phyloP scores from a whole-genome alignment of 495 filamentous ascomycete species.

The Aspergillus haitiensis region DNA sequence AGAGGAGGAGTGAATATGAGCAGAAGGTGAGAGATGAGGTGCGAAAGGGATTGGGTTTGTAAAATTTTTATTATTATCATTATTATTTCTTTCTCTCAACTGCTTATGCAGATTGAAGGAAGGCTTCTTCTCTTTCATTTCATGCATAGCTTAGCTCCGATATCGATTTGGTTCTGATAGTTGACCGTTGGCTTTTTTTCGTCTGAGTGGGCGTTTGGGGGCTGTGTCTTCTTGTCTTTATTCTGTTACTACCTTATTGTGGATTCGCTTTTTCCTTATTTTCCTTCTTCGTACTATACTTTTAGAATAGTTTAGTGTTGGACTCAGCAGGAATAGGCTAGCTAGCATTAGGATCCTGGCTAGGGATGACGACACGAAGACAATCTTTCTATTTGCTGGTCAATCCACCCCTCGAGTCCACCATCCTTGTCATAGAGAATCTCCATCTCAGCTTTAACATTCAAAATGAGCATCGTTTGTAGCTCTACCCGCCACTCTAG shows the following conservation, averaged over 20 bases:
- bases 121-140: neutral
- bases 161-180: too few relatives aligned
- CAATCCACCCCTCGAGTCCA: conserved; percentile 66
- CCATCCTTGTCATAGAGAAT: conserved; percentile 62
- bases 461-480: conserved; percentile 83
- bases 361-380: neutral
- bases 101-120: neutral
- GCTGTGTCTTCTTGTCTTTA: too few relatives aligned
- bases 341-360: too few relatives aligned
- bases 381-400: conserved; percentile 36
- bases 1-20: conserved; percentile 82
- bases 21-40: conserved; percentile 79
- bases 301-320: neutral
- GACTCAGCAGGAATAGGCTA: too few relatives aligned
- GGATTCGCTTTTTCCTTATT: neutral
- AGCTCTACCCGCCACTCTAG: conserved; percentile 62
- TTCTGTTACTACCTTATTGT: neutral
- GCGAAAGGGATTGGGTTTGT: conserved; percentile 60
- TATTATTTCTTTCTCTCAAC: neutral
- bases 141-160: too few relatives aligned
- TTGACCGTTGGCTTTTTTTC: too few relatives aligned
- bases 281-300: conserved; percentile 1
- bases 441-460: conserved; percentile 89
- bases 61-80: conserved; percentile 19
- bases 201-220: too few relatives aligned